Conservation (phyloP, 2,329 filamentous ascomycete genomes). For the Ascochyta koolunga region DNA sequence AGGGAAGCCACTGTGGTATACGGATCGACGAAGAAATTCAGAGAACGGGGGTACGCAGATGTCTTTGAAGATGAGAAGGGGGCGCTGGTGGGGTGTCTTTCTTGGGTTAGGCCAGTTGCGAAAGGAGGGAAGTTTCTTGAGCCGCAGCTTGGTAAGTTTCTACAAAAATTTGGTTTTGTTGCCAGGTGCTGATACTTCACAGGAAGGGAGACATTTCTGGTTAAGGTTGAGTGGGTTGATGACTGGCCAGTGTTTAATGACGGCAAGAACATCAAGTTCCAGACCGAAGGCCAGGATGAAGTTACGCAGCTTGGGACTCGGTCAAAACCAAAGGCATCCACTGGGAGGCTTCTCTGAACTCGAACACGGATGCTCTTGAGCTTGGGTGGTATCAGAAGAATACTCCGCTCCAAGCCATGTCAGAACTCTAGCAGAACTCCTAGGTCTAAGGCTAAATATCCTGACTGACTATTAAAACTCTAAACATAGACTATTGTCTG, state of each 20-base stretch:
- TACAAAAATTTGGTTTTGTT: not conserved
- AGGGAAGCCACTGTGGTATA: conserved; percentile 43
- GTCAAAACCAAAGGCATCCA: conserved; percentile 1
- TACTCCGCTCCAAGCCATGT: conserved; percentile 55
- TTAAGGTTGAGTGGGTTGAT: conserved; percentile 57
- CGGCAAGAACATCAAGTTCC: conserved; percentile 51
- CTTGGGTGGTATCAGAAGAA: conserved; percentile 53
- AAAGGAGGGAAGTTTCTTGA: conserved; percentile 9
- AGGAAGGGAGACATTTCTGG: conserved; percentile 59
- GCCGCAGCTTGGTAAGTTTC: conserved; percentile 7
- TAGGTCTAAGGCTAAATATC: too few species aligned
- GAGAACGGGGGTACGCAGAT: conserved; percentile 35
- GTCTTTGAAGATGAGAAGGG: conserved; percentile 31
- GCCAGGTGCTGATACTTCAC: conserved; percentile 11
- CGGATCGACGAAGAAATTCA: conserved; percentile 43
- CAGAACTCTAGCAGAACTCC: too few species aligned
- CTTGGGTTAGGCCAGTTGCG: conserved; percentile 27
- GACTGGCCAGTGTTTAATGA: conserved; percentile 61
- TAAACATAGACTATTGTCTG: too few species aligned
- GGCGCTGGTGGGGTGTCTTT: conserved; percentile 47
- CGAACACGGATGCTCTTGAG: conserved; percentile 39
- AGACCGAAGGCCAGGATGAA: conserved; percentile 40
- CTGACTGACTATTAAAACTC: too few species aligned
- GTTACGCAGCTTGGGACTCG: not conserved
- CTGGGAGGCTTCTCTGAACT: conserved; percentile 36